phyloP scores from a whole-genome alignment of 768 basidiomycete genomes.

The Clavulina sp. region DNA sequence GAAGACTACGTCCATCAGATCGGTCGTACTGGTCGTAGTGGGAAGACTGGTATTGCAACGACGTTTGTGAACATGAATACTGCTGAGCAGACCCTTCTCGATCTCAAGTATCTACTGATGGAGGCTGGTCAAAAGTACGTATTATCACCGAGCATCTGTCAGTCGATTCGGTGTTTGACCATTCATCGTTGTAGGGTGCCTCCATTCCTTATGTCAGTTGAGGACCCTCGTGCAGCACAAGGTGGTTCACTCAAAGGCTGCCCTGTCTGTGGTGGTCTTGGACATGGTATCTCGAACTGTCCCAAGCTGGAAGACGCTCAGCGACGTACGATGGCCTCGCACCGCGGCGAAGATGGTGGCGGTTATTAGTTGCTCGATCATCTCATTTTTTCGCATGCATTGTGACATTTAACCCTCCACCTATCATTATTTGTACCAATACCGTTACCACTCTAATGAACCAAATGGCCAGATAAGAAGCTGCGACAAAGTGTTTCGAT shows the following conservation, averaged over 20 bases:
- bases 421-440: too few species aligned
- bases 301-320: conserved; percentile 93
- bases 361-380: too few species aligned
- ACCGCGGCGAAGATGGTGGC: conserved; percentile 49
- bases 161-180: conserved; percentile 5
- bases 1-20: conserved; percentile 99
- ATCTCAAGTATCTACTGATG: conserved; percentile 90
- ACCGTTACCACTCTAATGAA: too few species aligned
- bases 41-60: conserved; percentile 97
- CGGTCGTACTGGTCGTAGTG: conserved; percentile 91
- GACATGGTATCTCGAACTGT: conserved; percentile 86
- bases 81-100: conserved; percentile 85
- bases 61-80: conserved; percentile 99
- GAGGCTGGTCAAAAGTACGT: conserved; percentile 90
- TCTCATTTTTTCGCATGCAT: too few species aligned
- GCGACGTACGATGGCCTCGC: conserved; percentile 76
- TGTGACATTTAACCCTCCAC: too few species aligned
- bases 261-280: conserved; percentile 91
- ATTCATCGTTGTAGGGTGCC: conserved; percentile 48
- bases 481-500: too few species aligned
- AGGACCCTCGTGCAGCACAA: conserved; percentile 72
- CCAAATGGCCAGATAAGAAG: too few species aligned
- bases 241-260: conserved; percentile 73
- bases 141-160: background rate
- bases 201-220: conserved; percentile 74